These are phyloP conservation scores for Tympanopsis confertula DNA, from an alignment of 2,329 filamentous ascomycete species.

Conservation along the genomic window DNA sequence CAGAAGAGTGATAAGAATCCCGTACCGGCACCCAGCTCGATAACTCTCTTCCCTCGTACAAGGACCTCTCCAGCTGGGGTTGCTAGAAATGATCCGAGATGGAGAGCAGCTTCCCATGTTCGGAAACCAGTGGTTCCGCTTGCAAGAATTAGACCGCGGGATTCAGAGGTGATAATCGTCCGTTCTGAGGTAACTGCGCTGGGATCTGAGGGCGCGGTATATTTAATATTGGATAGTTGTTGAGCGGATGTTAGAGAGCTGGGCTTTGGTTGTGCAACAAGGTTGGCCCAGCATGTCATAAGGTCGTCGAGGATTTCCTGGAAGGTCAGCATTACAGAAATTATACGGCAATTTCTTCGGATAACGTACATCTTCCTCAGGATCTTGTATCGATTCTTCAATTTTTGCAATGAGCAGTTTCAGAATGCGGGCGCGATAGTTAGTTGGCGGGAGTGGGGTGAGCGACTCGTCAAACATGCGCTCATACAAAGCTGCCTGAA, in stretches of 20 bases:
- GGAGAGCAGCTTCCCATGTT: constrained; percentile 60
- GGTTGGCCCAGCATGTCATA: constrained; percentile 37
- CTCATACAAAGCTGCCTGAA: constrained; percentile 31
- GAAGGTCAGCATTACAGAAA: constrained; percentile 7
- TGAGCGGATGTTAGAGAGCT: constrained; percentile 38
- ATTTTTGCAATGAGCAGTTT: constrained; percentile 44
- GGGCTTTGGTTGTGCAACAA: constrained; percentile 36
- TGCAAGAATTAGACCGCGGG: constrained; percentile 38
- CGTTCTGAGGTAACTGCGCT: constrained; percentile 12
- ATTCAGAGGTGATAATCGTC: constrained; percentile 39
- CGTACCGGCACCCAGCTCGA: constrained; percentile 58
- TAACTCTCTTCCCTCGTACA: constrained; percentile 37
- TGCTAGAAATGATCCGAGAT: constrained; percentile 48
- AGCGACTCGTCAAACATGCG: constrained; percentile 42
- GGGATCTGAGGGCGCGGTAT: constrained; percentile 25
- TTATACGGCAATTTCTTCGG: constrained; percentile 7
- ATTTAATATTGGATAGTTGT: constrained; percentile 50
- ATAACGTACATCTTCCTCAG: constrained; percentile 52
- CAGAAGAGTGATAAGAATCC: constrained; percentile 55
- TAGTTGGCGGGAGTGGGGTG: constrained; percentile 37
- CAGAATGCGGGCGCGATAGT: constrained; percentile 48
- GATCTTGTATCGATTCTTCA: constrained; percentile 43
- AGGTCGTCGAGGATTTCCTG: constrained; percentile 55
- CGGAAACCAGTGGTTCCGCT: constrained; percentile 54
- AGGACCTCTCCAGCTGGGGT: constrained; percentile 26